phyloP scores from a whole-genome alignment of 2,329 filamentous ascomycete genomes.

The Beauveria australis region DNA sequence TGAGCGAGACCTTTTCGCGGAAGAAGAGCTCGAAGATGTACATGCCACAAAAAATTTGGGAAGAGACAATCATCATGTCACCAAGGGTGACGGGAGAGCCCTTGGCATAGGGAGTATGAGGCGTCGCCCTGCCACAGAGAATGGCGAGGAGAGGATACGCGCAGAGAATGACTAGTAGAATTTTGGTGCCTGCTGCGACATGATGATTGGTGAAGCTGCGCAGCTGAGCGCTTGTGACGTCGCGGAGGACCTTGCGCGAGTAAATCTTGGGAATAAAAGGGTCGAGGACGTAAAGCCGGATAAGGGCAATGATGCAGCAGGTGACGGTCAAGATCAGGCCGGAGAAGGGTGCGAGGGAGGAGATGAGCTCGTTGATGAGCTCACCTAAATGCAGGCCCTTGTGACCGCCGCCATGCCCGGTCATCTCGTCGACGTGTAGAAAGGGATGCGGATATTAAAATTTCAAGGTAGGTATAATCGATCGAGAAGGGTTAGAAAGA shows the following conservation, averaged over 20 bases:
- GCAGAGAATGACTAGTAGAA: constrained; percentile 6
- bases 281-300: constrained; percentile 10
- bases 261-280: constrained; percentile 6
- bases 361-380: constrained; percentile 7
- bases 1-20: constrained; percentile 11
- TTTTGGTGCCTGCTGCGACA: constrained; percentile 9
- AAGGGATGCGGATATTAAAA: background rate
- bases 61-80: constrained; percentile 10
- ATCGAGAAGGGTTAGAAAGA: background rate
- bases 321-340: constrained; percentile 11
- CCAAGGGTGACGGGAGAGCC: constrained; percentile 5
- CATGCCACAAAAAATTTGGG: constrained; percentile 8
- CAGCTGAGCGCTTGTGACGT: background rate
- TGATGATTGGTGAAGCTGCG: constrained; percentile 12
- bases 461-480: background rate
- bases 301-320: constrained; percentile 8
- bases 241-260: background rate
- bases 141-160: constrained; percentile 10
- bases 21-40: constrained; percentile 12
- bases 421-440: background rate
- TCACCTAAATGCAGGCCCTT: constrained; percentile 5
- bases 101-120: constrained; percentile 6
- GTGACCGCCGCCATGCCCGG: background rate
- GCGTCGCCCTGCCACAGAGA: background rate
- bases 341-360: constrained; percentile 6